These are phyloP conservation scores for Phallus indusiatus DNA, from an alignment of 768 basidiomycete species.

Conservation along the genomic window DNA sequence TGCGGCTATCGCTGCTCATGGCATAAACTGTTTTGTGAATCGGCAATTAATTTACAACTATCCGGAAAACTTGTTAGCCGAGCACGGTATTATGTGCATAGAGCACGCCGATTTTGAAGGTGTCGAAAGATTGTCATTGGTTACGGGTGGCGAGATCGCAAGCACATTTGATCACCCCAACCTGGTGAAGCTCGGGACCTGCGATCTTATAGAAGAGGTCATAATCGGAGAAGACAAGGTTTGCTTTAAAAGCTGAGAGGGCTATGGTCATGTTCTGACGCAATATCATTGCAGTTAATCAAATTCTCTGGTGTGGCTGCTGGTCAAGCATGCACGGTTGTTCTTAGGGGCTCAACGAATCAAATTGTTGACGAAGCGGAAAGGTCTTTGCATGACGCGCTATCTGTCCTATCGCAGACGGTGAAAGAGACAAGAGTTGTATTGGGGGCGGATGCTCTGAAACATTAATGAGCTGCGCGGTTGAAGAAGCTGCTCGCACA, in stretches of 20 bases:
- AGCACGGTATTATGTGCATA: conserved; percentile 90
- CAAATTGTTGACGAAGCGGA: conserved; percentile 99
- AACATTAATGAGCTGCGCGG: conserved; percentile 94
- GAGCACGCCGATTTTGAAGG: conserved; percentile 99
- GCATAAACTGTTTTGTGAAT: conserved; percentile 97
- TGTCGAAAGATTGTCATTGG: conserved; percentile 89
- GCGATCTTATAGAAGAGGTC: conserved; percentile 95
- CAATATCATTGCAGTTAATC: conserved; percentile 57
- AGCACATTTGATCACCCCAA: conserved; percentile 92
- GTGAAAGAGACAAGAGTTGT: conserved; percentile 94
- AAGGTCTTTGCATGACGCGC: conserved; percentile 92
- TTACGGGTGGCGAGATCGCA: conserved; percentile 96
- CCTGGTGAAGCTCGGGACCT: conserved; percentile 83
- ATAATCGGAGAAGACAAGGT: conserved; percentile 99
- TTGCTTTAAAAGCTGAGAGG: background rate
- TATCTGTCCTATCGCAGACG: conserved; percentile 94
- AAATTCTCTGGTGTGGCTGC: conserved; percentile 99
- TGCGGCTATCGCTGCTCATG: conserved; percentile 85
- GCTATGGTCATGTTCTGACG: conserved; percentile 1
- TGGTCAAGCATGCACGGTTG: conserved; percentile 95
- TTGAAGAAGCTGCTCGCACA: conserved; percentile 78
- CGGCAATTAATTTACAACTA: conserved; percentile 99
- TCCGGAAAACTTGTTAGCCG: conserved; percentile 90
- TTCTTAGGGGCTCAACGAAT: conserved; percentile 91
- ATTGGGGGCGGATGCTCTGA: conserved; percentile 94